A percentile compares a stretch with the other conserved stretches of the same genome.
These are phyloP conservation scores for Cladobotryum mycophilum DNA, from an alignment of 2,329 filamentous ascomycete species.

Conservation along the genomic window DNA sequence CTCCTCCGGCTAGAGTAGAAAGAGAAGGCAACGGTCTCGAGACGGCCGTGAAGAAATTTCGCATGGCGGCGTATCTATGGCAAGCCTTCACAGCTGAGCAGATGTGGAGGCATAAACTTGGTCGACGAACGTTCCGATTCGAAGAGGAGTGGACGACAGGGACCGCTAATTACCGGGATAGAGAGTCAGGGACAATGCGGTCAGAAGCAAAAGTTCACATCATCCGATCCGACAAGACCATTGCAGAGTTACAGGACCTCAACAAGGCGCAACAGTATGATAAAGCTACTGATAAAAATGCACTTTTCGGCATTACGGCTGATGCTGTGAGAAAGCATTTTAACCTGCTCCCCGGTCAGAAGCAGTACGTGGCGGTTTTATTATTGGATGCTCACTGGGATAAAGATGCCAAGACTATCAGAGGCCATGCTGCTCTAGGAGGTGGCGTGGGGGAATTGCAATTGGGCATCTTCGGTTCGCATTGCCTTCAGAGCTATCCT, in stretches of 20 bases:
- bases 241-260: conserved; percentile 74
- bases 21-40: conserved; percentile 78
- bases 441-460: conserved; percentile 66
- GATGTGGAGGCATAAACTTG: conserved; percentile 85
- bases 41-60: conserved; percentile 78
- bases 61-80: conserved; percentile 94
- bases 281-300: conserved; percentile 61
- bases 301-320: conserved; percentile 69
- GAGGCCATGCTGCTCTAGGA: conserved; percentile 79
- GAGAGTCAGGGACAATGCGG: conserved; percentile 64
- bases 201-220: conserved; percentile 89
- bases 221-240: conserved; percentile 74
- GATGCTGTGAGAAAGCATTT: conserved; percentile 77
- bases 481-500: conserved; percentile 87
- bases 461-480: conserved; percentile 86
- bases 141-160: conserved; percentile 94
- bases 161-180: conserved; percentile 70
- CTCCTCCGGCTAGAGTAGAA: conserved; percentile 65
- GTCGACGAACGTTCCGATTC: conserved; percentile 78
- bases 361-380: conserved; percentile 80
- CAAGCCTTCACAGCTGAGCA: conserved; percentile 96
- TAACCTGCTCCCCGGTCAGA: conserved; percentile 66
- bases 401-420: conserved; percentile 58
- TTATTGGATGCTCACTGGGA: conserved; percentile 90
- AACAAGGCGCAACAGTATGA: conserved; percentile 72